These are phyloP conservation scores for Staphylotrichum longicolle DNA, from an alignment of 495 filamentous ascomycete genomes.

Conservation along the genomic window DNA sequence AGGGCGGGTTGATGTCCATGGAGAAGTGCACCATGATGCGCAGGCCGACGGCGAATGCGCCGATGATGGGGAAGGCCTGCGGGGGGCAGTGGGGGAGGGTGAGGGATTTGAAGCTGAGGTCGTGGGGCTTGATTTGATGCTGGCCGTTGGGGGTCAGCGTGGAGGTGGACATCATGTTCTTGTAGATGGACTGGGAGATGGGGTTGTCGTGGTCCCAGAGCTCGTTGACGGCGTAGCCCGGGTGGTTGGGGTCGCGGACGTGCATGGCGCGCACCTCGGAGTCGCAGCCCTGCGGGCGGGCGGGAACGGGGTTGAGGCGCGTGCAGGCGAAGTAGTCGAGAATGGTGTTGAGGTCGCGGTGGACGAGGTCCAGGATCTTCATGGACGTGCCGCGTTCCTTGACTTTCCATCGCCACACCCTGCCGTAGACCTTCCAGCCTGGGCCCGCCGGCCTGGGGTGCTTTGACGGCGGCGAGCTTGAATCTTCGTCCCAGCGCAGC, in stretches of 20 bases:
- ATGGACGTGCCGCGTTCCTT: conserved; percentile 12
- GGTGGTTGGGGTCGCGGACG: conserved; percentile 1
- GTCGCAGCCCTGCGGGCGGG: neutral
- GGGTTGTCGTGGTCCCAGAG: neutral
- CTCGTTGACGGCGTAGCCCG: neutral
- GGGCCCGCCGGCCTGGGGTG: too few species aligned
- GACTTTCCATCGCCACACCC: conserved; percentile 14
- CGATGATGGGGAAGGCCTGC: neutral
- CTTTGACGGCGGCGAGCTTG: neutral
- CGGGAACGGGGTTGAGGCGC: neutral
- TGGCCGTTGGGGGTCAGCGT: neutral
- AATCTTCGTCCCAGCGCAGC: neutral
- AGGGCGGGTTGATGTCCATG: conserved; percentile 16
- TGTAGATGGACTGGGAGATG: neutral
- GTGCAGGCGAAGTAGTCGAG: neutral
- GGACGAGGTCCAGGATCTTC: conserved; percentile 7
- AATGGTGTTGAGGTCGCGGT: neutral
- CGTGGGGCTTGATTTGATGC: neutral
- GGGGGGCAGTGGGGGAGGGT: neutral
- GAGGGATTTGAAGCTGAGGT: neutral
- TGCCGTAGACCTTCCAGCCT: too few species aligned
- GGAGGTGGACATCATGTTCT: neutral
- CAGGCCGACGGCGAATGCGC: conserved; percentile 13
- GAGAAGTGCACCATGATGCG: neutral
- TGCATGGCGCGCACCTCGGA: neutral